Evolutionary conservation across 2,329 filamentous ascomycete genomes (phyloP).

Genomic region (Teratosphaeria nubilosa): DNA sequence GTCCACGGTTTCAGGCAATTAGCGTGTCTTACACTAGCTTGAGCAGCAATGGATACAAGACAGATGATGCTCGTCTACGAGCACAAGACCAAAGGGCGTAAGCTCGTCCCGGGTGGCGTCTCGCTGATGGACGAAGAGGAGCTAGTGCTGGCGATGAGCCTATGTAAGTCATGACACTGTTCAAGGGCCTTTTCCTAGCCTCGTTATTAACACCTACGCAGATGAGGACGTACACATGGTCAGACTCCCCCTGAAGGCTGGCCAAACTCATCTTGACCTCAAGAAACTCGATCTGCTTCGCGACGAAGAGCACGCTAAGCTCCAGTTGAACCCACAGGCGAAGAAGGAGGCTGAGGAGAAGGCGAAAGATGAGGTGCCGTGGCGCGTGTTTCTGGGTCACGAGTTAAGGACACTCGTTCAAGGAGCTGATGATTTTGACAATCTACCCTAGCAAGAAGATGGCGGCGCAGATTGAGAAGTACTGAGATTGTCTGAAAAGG

Average conservation of each 20-base stretch:
- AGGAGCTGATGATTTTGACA: slow-evolving; percentile 6
- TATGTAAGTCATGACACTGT: neutral
- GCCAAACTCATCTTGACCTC: slow-evolving; percentile 7
- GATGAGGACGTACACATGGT: slow-evolving; percentile 7
- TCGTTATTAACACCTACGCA: slow-evolving; percentile 1
- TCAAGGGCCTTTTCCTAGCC: neutral
- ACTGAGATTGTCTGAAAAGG: neutral
- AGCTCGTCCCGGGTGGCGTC: slow-evolving; percentile 8
- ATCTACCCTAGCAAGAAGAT: neutral
- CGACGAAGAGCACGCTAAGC: slow-evolving; percentile 3
- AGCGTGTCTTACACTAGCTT: slow-evolving; percentile 3
- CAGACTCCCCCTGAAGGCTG: slow-evolving; percentile 6
- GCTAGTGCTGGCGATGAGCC: slow-evolving; percentile 6
- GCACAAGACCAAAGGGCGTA: slow-evolving; percentile 9
- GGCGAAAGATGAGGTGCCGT: slow-evolving; percentile 6
- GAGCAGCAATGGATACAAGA: neutral
- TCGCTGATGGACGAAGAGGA: slow-evolving; percentile 5
- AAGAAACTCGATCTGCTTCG: slow-evolving; percentile 8
- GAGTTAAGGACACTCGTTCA: slow-evolving; percentile 7
- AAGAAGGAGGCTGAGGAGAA: neutral
- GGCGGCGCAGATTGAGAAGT: neutral
- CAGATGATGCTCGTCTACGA: slow-evolving; percentile 7
- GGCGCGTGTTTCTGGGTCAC: slow-evolving; percentile 7
- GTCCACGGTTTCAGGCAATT: neutral
- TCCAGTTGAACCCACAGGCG: neutral